Conservation (phyloP, 2,329 filamentous ascomycete species). For the Xylaria sp. region DNA sequence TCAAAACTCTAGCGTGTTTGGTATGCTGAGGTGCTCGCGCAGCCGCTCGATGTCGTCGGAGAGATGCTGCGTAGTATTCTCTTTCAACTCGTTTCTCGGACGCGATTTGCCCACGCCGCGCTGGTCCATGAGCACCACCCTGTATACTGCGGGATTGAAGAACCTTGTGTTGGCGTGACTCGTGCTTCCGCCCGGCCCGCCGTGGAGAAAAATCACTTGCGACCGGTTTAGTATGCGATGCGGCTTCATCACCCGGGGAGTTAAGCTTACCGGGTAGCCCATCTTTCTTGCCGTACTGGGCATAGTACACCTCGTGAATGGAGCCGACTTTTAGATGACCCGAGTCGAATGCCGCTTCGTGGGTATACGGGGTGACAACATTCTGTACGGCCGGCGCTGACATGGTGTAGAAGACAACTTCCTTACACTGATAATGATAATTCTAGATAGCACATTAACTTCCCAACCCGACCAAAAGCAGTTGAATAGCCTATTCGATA, state of each 20-base stretch:
- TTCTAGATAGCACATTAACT: neutral
- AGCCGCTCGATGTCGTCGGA: conserved; percentile 58
- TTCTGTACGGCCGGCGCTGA: conserved; percentile 9
- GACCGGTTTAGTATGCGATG: neutral
- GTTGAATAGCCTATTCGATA: neutral
- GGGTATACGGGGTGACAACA: conserved; percentile 20
- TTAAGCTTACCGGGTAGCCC: conserved; percentile 29
- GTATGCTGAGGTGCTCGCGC: conserved; percentile 53
- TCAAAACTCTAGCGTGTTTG: no score
- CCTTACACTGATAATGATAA: neutral
- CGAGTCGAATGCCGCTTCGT: conserved; percentile 33
- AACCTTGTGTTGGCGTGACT: conserved; percentile 51
- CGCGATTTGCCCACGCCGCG: conserved; percentile 57
- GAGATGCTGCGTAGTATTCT: conserved; percentile 58
- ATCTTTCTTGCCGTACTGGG: conserved; percentile 35
- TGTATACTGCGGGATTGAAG: conserved; percentile 57
- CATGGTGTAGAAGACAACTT: conserved; percentile 4
- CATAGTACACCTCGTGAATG: conserved; percentile 36
- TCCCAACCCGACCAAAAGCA: neutral
- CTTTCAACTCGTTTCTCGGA: conserved; percentile 52
- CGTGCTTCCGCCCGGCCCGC: conserved; percentile 53
- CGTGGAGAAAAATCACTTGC: conserved; percentile 50
- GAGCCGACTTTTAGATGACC: conserved; percentile 29
- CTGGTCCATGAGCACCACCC: conserved; percentile 59
- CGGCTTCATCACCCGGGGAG: neutral